Percentiles rank a stretch among this genome's conserved stretches.
Conservation (phyloP, 768 basidiomycete genomes). For the Tylopilus sp. region DNA sequence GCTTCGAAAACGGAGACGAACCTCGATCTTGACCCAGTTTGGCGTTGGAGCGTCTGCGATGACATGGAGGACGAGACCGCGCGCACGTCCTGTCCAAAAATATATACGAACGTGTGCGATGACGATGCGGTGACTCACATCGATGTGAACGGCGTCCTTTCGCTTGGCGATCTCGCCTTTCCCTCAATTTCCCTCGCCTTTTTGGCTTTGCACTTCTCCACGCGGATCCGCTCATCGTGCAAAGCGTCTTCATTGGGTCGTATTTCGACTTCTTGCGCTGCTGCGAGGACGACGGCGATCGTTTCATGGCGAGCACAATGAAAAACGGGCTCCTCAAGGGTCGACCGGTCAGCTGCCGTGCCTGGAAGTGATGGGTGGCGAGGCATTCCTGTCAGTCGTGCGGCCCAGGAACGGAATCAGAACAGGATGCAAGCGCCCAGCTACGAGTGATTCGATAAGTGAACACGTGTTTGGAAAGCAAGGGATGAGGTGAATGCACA, state of each 20-base stretch:
- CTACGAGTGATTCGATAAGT: no score
- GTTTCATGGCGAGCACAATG: no score
- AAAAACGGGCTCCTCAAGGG: no score
- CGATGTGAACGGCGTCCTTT: slow-evolving; percentile 74
- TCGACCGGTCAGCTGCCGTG: no score
- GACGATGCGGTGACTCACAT: slow-evolving; percentile 47
- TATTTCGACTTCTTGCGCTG: slow-evolving; percentile 40
- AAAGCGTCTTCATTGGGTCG: slow-evolving; percentile 3
- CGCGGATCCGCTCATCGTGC: slow-evolving; percentile 56
- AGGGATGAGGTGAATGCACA: no score
- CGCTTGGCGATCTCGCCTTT: slow-evolving; percentile 70
- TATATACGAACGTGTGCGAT: background rate
- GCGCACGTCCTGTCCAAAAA: slow-evolving; percentile 64
- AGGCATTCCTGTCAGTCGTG: no score
- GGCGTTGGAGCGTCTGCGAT: slow-evolving; percentile 77
- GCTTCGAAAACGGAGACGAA: slow-evolving; percentile 29
- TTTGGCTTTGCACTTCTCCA: slow-evolving; percentile 70
- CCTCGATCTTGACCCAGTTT: slow-evolving; percentile 84
- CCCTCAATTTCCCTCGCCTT: slow-evolving; percentile 57
- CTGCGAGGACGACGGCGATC: no score
- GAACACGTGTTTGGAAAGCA: no score
- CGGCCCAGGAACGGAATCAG: no score
- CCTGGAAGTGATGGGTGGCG: no score
- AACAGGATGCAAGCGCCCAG: no score
- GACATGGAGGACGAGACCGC: slow-evolving; percentile 82